phyloP scores from a whole-genome alignment of 2,329 filamentous ascomycete genomes.

The Chrysosphaeria jannelii region DNA sequence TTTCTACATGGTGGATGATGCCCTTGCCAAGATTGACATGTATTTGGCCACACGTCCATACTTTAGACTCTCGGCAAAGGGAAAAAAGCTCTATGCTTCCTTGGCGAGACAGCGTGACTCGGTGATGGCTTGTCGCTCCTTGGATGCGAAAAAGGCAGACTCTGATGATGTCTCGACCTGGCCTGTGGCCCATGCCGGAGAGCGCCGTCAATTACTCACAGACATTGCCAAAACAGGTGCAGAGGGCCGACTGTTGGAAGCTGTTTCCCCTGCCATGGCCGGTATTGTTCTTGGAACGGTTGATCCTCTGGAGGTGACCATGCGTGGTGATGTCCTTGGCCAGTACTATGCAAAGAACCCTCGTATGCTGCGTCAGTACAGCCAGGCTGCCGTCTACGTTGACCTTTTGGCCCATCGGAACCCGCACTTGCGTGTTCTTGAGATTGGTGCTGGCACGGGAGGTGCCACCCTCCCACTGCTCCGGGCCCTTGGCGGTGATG shows the following conservation, averaged over 20 bases:
- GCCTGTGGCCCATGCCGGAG: conserved; percentile 2
- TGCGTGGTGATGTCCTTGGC: conserved; percentile 6
- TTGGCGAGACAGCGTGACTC: conserved; percentile 3
- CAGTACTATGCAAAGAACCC: conserved; percentile 5
- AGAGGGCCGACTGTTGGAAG: conserved; percentile 3
- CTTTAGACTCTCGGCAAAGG: conserved; percentile 2
- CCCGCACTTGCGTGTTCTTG: conserved; percentile 9
- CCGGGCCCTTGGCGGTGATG: conserved; percentile 2
- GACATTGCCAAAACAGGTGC: conserved; percentile 2
- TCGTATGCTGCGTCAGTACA: conserved; percentile 5
- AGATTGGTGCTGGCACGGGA: conserved; percentile 9
- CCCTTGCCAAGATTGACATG: conserved; percentile 1
- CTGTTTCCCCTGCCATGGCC: conserved; percentile 4
- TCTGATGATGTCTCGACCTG: conserved; percentile 3
- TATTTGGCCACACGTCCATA: no score
- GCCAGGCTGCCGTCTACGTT: conserved; percentile 4
- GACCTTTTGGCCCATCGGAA: conserved; percentile 5
- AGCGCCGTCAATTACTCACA: conserved; percentile 1
- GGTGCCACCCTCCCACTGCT: conserved; percentile 6
- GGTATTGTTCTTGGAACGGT: conserved; percentile 6
- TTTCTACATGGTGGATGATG: conserved; percentile 4
- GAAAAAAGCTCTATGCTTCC: conserved; percentile 3
- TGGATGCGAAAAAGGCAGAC: background rate
- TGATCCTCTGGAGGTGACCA: conserved; percentile 8
- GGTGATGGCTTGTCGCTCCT: conserved; percentile 1